Conservation (phyloP, 179 eudicot genomes). For the Spinacia oleracea region DNA sequence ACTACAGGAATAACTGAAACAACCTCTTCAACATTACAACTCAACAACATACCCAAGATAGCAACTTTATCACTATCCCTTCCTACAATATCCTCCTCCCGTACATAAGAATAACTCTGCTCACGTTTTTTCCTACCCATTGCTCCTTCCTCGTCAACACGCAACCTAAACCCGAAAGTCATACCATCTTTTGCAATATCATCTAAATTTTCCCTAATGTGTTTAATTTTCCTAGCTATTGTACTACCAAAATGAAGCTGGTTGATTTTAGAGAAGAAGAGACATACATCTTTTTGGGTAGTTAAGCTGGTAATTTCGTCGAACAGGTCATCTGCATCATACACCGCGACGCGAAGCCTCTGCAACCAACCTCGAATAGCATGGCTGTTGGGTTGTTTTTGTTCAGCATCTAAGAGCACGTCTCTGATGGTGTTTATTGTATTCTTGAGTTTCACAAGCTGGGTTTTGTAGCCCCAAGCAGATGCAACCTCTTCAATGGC, state of each 20-base stretch:
- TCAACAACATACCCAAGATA: slow-evolving; percentile 11
- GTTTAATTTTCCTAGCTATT: slow-evolving; percentile 8
- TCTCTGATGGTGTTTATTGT: slow-evolving; percentile 19
- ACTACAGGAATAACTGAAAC: slow-evolving; percentile 11
- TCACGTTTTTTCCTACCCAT: not conserved
- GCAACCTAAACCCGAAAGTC: slow-evolving; percentile 2
- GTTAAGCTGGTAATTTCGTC: slow-evolving; percentile 33
- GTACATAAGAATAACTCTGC: slow-evolving; percentile 27
- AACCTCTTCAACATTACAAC: not conserved
- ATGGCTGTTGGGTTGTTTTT: slow-evolving; percentile 23
- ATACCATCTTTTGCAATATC: slow-evolving; percentile 9
- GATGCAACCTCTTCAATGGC: slow-evolving; percentile 25
- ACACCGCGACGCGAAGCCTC: slow-evolving; percentile 27
- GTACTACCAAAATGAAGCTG: slow-evolving; percentile 8
- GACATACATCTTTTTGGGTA: not conserved
- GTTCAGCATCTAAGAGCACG: slow-evolving; percentile 34
- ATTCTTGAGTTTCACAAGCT: slow-evolving; percentile 21
- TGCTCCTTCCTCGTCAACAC: not conserved
- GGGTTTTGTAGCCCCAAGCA: slow-evolving; percentile 22
- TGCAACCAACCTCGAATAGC: slow-evolving; percentile 33
- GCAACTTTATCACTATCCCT: slow-evolving; percentile 24
- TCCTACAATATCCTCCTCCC: slow-evolving; percentile 13
- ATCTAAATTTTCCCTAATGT: slow-evolving; percentile 20
- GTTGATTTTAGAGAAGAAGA: slow-evolving; percentile 25
- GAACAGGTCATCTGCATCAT: slow-evolving; percentile 37